Evolutionary conservation across 768 basidiomycete genomes (phyloP).

Genomic region (Ephemerocybe angulata): DNA sequence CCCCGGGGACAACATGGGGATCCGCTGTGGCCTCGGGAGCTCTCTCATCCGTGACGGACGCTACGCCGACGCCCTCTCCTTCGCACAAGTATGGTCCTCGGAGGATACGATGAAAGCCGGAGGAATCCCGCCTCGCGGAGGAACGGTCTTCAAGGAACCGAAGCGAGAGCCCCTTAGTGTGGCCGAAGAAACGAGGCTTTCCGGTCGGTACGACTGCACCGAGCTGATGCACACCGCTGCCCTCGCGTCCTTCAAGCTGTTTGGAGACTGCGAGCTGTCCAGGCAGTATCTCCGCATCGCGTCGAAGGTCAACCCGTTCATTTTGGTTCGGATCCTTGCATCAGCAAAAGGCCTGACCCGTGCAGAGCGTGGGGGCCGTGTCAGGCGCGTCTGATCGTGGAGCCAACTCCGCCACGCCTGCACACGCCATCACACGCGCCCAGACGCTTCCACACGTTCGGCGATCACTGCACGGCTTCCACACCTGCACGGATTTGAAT

Average conservation of each 20-base stretch:
- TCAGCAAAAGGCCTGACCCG: no score
- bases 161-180: constrained; percentile 16
- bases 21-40: constrained; percentile 35
- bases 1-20: constrained; percentile 38
- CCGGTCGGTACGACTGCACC: constrained; percentile 8
- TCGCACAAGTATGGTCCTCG: constrained; percentile 31
- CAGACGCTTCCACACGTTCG: no score
- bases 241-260: constrained; percentile 39
- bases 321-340: constrained; percentile 39
- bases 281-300: constrained; percentile 38
- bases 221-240: constrained; percentile 36
- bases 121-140: constrained; percentile 23
- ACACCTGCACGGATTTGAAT: no score
- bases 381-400: no score
- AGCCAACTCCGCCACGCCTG: no score
- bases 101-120: constrained; percentile 5
- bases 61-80: constrained; percentile 36
- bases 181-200: constrained; percentile 9
- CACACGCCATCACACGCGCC: no score
- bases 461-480: no score
- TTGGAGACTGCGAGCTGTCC: constrained; percentile 35
- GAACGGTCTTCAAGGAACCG: constrained; percentile 26
- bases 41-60: constrained; percentile 33
- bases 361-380: no score
- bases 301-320: constrained; percentile 27